Percentiles rank a stretch among this genome's conserved stretches.
Evolutionary conservation across 192 early-diverging fungal species (phyloP).

Genomic region (Kickxella alabastrina): DNA sequence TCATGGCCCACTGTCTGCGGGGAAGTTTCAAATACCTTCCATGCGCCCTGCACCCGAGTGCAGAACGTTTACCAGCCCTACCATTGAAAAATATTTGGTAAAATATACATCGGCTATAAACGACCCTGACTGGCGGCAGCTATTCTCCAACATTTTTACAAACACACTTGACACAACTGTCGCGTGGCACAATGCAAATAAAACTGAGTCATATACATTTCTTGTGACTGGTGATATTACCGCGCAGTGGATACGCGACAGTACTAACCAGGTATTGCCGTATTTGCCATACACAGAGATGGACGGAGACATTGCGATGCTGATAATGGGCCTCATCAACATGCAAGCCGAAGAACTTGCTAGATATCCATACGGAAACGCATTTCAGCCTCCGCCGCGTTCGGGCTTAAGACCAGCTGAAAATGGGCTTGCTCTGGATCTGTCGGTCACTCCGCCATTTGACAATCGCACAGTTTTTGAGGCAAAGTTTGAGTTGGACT

Average conservation of each 20-base stretch:
- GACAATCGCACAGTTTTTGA: constrained; percentile 43
- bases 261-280: constrained; percentile 62
- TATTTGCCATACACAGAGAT: constrained; percentile 46
- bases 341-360: constrained; percentile 53
- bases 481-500: constrained; percentile 70
- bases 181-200: constrained; percentile 47
- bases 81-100: constrained; percentile 48
- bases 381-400: constrained; percentile 55
- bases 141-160: constrained; percentile 62
- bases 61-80: constrained; percentile 51
- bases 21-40: constrained; percentile 24
- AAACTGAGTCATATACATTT: constrained; percentile 55
- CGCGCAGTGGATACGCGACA: constrained; percentile 74
- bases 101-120: constrained; percentile 28
- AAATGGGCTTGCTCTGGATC: constrained; percentile 26
- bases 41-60: constrained; percentile 46
- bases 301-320: constrained; percentile 41
- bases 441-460: constrained; percentile 18
- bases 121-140: constrained; percentile 52
- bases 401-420: constrained; percentile 25
- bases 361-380: constrained; percentile 60
- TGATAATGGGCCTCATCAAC: constrained; percentile 55
- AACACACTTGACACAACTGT: constrained; percentile 73
- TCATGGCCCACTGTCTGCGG: constrained; percentile 21
- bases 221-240: constrained; percentile 68